Conservation (phyloP, 2,329 filamentous ascomycete genomes). For the Paraphaeosphaeria minitans region DNA sequence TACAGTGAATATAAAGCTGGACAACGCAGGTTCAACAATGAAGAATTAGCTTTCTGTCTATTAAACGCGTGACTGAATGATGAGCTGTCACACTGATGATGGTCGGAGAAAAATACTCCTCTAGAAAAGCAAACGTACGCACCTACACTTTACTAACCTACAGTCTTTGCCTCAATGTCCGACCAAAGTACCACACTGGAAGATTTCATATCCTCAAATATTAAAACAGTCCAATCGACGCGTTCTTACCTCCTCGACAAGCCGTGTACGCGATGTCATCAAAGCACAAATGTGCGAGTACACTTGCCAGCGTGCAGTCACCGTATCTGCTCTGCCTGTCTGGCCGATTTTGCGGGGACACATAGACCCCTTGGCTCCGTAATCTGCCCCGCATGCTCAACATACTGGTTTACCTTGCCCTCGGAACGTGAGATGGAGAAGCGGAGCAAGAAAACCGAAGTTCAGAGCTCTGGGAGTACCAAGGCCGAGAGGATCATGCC, state of each 20-base stretch:
- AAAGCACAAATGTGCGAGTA: conserved; percentile 1
- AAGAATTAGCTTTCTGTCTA: too few relatives aligned
- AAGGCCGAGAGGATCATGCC: too few relatives aligned
- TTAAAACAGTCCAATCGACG: neutral
- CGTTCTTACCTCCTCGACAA: conserved; percentile 3
- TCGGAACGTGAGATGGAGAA: too few relatives aligned
- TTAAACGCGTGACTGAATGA: neutral
- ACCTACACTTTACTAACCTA: neutral
- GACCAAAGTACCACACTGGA: neutral
- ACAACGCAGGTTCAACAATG: too few relatives aligned
- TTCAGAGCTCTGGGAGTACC: too few relatives aligned
- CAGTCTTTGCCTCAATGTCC: neutral
- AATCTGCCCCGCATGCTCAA: neutral
- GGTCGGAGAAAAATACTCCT: neutral
- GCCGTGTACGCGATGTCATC: neutral
- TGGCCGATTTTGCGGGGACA: neutral
- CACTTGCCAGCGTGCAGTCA: neutral
- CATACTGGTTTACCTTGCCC: neutral
- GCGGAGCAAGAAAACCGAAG: too few relatives aligned
- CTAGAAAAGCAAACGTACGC: neutral
- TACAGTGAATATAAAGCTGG: too few relatives aligned
- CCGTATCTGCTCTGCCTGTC: conserved; percentile 1
- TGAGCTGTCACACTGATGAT: neutral
- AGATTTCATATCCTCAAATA: neutral
- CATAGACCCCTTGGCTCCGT: neutral